These are phyloP conservation scores for Conticribra weissflogii DNA, from an alignment of 108 stramenopile genomes.

Conservation along the genomic window DNA sequence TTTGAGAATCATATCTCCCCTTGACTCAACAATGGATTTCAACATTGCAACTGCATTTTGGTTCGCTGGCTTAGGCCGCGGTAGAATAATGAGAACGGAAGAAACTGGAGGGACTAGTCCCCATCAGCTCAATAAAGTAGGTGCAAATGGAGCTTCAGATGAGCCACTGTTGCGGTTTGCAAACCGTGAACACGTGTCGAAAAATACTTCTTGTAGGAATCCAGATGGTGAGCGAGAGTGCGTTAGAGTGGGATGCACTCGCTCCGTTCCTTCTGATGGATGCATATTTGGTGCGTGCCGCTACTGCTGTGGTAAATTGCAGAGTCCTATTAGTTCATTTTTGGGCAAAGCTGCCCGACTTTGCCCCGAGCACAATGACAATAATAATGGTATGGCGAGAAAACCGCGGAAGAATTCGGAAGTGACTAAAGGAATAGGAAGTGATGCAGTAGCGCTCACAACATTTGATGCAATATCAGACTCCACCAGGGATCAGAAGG, in stretches of 20 bases:
- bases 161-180: conserved; percentile 46
- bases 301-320: conserved; percentile 51
- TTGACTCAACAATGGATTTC: conserved; percentile 90
- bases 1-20: conserved; percentile 70
- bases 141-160: conserved; percentile 12
- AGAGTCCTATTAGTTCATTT: conserved; percentile 38
- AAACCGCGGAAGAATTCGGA: conserved; percentile 3
- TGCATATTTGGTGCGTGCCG: conserved; percentile 44
- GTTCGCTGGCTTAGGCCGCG: conserved; percentile 87
- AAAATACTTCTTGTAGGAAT: not conserved
- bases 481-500: too few relatives aligned
- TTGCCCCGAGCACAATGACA: conserved; percentile 16
- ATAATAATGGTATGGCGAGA: not conserved
- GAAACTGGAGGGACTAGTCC: conserved; percentile 2
- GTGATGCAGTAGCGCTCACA: not conserved
- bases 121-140: not conserved
- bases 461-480: not conserved
- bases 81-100: conserved; percentile 31
- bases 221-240: too few relatives aligned
- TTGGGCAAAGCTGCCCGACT: conserved; percentile 49
- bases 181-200: not conserved
- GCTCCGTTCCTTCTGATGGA: conserved; percentile 24
- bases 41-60: conserved; percentile 95
- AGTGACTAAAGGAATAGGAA: not conserved
- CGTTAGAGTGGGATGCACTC: conserved; percentile 34